A percentile compares a stretch with the other conserved stretches of the same genome.
Evolutionary conservation across 2,329 filamentous ascomycete genomes (phyloP).

Genomic region (Decorospora gaudefroyi): DNA sequence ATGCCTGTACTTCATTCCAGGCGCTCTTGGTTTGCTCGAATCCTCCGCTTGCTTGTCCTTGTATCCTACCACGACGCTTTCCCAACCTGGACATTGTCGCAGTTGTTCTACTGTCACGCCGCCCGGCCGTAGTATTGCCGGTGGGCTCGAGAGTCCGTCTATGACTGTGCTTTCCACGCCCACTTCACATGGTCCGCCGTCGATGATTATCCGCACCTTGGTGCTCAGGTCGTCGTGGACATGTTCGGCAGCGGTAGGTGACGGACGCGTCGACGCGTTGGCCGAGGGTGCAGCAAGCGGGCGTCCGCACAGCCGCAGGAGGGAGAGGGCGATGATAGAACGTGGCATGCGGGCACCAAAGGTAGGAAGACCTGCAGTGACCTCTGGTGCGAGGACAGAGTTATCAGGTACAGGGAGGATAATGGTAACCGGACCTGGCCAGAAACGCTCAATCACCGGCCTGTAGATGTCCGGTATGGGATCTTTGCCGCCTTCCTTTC

Average conservation of each 20-base stretch:
- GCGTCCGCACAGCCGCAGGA: constrained; percentile 77
- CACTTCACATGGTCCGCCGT: constrained; percentile 83
- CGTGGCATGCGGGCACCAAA: constrained; percentile 92
- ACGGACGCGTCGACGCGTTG: constrained; percentile 91
- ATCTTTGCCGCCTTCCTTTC: constrained; percentile 31
- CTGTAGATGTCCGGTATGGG: constrained; percentile 75
- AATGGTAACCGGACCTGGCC: constrained; percentile 93
- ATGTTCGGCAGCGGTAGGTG: constrained; percentile 86
- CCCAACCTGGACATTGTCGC: constrained; percentile 76
- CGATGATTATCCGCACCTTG: constrained; percentile 82
- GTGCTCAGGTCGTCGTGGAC: constrained; percentile 83
- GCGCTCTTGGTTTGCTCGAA: constrained; percentile 70
- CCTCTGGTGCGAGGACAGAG: constrained; percentile 80
- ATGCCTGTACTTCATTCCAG: constrained; percentile 99
- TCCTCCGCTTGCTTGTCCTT: constrained; percentile 71
- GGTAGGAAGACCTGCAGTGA: constrained; percentile 80
- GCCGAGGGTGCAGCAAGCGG: constrained; percentile 91
- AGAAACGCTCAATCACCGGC: constrained; percentile 79
- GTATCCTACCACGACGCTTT: constrained; percentile 75
- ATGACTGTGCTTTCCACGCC: constrained; percentile 98
- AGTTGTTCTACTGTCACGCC: constrained; percentile 84
- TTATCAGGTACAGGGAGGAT: constrained; percentile 75
- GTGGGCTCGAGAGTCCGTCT: constrained; percentile 81
- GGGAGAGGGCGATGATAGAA: constrained; percentile 78
- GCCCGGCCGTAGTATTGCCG: constrained; percentile 81